Percentiles rank a stretch among this genome's conserved stretches.
phyloP scores from a whole-genome alignment of 2,329 filamentous ascomycete species.

The Phialophora expanda region DNA sequence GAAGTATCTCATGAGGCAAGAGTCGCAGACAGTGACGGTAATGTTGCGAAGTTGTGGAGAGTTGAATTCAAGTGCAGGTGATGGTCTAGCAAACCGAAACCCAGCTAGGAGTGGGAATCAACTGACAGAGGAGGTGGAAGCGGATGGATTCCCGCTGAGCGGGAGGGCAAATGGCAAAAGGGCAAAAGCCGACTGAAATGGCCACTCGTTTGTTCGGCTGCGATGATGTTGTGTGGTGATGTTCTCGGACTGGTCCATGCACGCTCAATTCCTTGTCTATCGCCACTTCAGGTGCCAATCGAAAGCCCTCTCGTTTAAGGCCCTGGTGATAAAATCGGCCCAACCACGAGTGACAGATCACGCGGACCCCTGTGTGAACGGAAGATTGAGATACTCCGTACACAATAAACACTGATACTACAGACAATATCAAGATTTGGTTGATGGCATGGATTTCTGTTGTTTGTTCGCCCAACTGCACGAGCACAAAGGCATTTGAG shows the following conservation, averaged over 20 bases:
- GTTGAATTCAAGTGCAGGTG: slow-evolving; percentile 7
- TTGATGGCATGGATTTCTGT: background rate
- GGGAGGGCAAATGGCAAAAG: background rate
- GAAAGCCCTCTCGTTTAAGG: background rate
- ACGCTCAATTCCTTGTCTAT: background rate
- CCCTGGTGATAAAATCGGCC: background rate
- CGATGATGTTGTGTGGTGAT: slow-evolving; percentile 1
- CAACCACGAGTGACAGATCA: slow-evolving; percentile 1
- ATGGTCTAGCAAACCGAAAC: background rate
- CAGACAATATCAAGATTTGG: background rate
- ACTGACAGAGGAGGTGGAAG: slow-evolving; percentile 1
- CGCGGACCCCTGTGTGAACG: background rate
- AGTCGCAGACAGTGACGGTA: background rate
- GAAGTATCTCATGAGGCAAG: background rate
- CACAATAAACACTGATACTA: background rate
- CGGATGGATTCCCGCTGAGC: background rate
- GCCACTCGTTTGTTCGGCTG: slow-evolving; percentile 4
- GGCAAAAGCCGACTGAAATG: slow-evolving; percentile 6
- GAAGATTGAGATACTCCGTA: background rate
- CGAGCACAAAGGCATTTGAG: background rate
- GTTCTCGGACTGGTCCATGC: slow-evolving; percentile 3
- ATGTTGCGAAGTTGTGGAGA: slow-evolving; percentile 2
- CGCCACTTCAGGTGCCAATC: background rate
- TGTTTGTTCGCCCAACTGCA: background rate
- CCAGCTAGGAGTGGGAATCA: background rate